phyloP scores from a whole-genome alignment of 768 basidiomycete species.

The Fomitopsis serialis region DNA sequence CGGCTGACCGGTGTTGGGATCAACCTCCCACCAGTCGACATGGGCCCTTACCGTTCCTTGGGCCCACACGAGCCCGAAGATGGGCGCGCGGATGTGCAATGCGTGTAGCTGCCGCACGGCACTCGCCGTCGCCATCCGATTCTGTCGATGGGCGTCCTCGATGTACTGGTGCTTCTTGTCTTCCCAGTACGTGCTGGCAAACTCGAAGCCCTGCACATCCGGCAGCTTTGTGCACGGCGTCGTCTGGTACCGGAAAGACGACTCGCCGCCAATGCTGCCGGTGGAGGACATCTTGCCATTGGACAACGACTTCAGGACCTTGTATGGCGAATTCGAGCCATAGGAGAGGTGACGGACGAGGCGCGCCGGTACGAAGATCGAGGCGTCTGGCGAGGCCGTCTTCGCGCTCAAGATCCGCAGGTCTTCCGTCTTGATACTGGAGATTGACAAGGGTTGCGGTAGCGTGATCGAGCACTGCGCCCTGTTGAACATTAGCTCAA shows the following conservation, averaged over 20 bases:
- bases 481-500: conserved; percentile 20
- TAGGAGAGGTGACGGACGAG: conserved; percentile 37
- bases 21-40: conserved; percentile 42
- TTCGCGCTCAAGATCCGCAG: conserved; percentile 40
- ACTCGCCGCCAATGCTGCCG: conserved; percentile 34
- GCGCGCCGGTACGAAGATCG: conserved; percentile 39
- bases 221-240: conserved; percentile 45
- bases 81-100: conserved; percentile 37
- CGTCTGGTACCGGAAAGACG: conserved; percentile 47
- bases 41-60: conserved; percentile 48
- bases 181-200: conserved; percentile 51
- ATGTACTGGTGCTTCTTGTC: conserved; percentile 53
- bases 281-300: conserved; percentile 27
- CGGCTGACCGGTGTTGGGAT: background rate
- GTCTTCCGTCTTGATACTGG: conserved; percentile 23
- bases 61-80: conserved; percentile 52
- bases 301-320: conserved; percentile 33
- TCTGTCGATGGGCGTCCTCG: conserved; percentile 53
- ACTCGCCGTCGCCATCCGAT: conserved; percentile 49
- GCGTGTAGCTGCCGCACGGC: conserved; percentile 46
- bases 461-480: conserved; percentile 44
- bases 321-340: conserved; percentile 41
- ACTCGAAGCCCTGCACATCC: conserved; percentile 43
- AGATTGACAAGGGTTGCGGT: conserved; percentile 34
- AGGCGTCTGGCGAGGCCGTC: conserved; percentile 43